These are phyloP conservation scores for Penicillium sp. DNA, from an alignment of 2,329 filamentous ascomycete species.

Conservation along the genomic window DNA sequence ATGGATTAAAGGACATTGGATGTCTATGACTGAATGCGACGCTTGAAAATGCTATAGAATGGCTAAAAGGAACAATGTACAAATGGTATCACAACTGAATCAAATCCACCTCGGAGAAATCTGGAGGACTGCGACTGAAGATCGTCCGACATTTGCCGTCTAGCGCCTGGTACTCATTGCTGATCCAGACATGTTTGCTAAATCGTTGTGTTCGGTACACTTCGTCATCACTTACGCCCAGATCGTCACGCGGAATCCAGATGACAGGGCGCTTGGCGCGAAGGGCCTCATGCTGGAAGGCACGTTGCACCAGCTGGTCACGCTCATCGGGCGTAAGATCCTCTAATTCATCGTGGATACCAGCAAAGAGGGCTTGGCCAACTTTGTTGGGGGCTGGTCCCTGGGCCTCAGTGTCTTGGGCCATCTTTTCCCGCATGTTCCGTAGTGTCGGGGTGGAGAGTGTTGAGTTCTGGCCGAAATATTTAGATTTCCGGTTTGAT, in stretches of 20 bases:
- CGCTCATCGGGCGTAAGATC: conserved; percentile 88
- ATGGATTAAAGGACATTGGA: conserved; percentile 30
- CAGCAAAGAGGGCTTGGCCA: conserved; percentile 79
- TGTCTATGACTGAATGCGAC: conserved; percentile 26
- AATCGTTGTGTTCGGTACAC: conserved; percentile 73
- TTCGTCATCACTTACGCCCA: conserved; percentile 91
- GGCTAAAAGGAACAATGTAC: conserved; percentile 16
- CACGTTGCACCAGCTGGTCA: conserved; percentile 78
- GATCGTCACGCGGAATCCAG: conserved; percentile 88
- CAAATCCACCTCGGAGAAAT: conserved; percentile 84
- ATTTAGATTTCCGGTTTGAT: conserved; percentile 42
- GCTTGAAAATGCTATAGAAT: conserved; percentile 24
- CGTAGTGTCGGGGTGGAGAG: conserved; percentile 34
- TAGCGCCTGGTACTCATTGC: conserved; percentile 85
- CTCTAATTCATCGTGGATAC: conserved; percentile 88
- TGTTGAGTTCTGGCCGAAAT: conserved; percentile 40
- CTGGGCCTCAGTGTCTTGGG: conserved; percentile 68
- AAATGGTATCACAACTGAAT: conserved; percentile 64
- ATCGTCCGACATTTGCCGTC: conserved; percentile 80
- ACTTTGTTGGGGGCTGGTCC: conserved; percentile 57
- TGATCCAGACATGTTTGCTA: conserved; percentile 84
- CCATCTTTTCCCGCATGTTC: conserved; percentile 38
- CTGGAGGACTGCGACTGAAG: conserved; percentile 80
- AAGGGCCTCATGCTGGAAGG: conserved; percentile 87
- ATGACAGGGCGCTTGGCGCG: conserved; percentile 81